Percentiles rank a stretch among this genome's conserved stretches.
Conservation (phyloP, 2,329 filamentous ascomycete genomes). For the Xylaria multiplex region DNA sequence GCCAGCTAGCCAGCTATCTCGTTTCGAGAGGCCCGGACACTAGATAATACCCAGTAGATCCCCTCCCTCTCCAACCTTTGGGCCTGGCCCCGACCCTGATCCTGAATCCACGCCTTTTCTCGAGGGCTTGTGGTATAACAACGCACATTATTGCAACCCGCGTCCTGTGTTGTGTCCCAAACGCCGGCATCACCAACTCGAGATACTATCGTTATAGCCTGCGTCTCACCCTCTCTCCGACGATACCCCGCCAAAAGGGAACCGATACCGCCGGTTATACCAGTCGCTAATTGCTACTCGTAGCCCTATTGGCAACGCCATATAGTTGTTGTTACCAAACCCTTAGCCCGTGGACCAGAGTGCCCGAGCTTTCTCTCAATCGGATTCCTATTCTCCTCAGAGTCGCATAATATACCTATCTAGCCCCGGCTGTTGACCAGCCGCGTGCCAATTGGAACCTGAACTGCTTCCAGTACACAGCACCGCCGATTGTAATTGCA, state of each 20-base stretch:
- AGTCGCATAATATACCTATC: slow-evolving; percentile 6
- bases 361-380: background rate
- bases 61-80: no score
- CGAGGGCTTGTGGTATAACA: slow-evolving; percentile 2
- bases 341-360: background rate
- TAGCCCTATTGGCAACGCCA: background rate
- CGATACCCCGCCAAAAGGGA: background rate
- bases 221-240: background rate
- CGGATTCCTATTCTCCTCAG: background rate
- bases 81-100: no score
- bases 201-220: background rate
- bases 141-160: slow-evolving; percentile 4
- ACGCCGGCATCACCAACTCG: slow-evolving; percentile 10
- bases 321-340: slow-evolving; percentile 2
- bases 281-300: background rate
- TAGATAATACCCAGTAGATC: no score
- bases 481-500: slow-evolving; percentile 15
- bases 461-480: slow-evolving; percentile 7
- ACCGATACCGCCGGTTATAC: background rate
- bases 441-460: slow-evolving; percentile 15
- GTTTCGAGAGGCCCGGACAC: slow-evolving; percentile 1
- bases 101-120: background rate
- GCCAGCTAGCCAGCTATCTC: no score
- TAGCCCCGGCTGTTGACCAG: background rate
- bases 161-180: no score